phyloP scores from a whole-genome alignment of 108 stramenopile species.

The Nitzschia palea region DNA sequence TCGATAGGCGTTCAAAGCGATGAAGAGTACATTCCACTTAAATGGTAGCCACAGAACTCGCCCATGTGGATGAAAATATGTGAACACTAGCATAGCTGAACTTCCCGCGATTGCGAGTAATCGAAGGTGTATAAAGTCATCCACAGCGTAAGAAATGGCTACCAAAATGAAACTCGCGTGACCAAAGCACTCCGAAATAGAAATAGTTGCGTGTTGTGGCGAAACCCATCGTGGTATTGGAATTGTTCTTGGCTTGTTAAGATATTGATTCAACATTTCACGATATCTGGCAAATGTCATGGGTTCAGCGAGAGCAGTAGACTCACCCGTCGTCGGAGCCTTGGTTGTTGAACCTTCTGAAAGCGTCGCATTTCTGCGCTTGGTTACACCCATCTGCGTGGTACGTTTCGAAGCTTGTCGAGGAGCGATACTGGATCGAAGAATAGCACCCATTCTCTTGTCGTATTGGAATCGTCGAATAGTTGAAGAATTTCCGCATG shows the following conservation, averaged over 20 bases:
- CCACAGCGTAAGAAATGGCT: slow-evolving; percentile 70
- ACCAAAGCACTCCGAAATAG: slow-evolving; percentile 70
- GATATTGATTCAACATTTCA: slow-evolving; percentile 25
- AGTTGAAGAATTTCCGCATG: too few species aligned
- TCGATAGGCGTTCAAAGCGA: slow-evolving; percentile 69
- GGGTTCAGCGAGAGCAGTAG: background rate
- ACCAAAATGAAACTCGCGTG: slow-evolving; percentile 83
- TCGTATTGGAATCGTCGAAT: too few species aligned
- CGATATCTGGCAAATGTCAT: background rate
- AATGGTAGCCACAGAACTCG: slow-evolving; percentile 82
- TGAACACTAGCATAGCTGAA: slow-evolving; percentile 75
- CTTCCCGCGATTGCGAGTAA: slow-evolving; percentile 74
- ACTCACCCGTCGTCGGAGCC: background rate
- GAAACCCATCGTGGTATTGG: slow-evolving; percentile 82
- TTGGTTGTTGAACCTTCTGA: background rate
- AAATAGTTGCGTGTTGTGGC: slow-evolving; percentile 60
- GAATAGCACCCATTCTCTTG: too few species aligned
- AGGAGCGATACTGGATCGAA: too few species aligned
- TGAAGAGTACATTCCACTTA: slow-evolving; percentile 85
- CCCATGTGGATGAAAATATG: slow-evolving; percentile 91
- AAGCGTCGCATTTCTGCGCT: slow-evolving; percentile 6
- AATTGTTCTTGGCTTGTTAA: slow-evolving; percentile 57
- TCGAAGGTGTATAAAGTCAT: slow-evolving; percentile 76
- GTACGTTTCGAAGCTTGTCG: too few species aligned
- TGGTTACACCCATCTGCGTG: background rate